Base-by-base conservation (phyloP, 805 yeast species). In the Spathaspora gorwiae region DNA sequence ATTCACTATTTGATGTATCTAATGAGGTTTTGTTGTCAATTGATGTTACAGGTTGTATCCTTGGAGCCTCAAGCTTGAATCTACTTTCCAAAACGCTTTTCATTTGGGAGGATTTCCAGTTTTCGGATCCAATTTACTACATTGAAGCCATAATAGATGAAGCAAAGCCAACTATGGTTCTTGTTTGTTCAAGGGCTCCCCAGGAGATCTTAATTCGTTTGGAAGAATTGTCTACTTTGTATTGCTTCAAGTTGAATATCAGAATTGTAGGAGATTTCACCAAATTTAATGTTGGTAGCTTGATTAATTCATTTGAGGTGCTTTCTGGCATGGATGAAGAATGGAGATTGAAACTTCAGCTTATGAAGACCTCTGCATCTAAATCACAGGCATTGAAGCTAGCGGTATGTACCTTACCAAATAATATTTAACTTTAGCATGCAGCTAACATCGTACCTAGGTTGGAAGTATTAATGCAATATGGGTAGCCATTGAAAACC, bases 81-180 rank as follows among this genome's bases (percentile, higher is more conserved):
- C 9, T 45, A 11, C 11, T 7, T 2, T 19, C 10, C n/a, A 27
- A 30, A 19, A 32, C 11, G 6, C 31, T 45, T 7, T 37, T 12
- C 7, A 42, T 45, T 12, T 45, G 33, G 26, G 48, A 45, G n/a
- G 48, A 45, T 39, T 41, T 38, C 37, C 43, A 37, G 26, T 8
- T 45, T 13, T 35, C 35, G 11, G 27, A 11, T 31, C 45, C 39
- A 19, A 11, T 38, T 5, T 44, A 35, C 6, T 45, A 45, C 15
- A 45, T 45, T 12, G 42, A 30, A 30, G 19, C 39, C 12, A 41
- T 41, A 7, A 35, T 45, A 11, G 45, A 41, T 26, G 45, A 45
- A 14, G 35, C 39, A 15, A 30, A 30, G 6, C 48, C 45, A 19
- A 35, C 32, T 29, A 15, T 39, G 11, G 34, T 45, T 10, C 29